A percentile compares a stretch with the other conserved stretches of the same genome.
phyloP scores from a whole-genome alignment of 805 yeast species.

The Wickerhamiella dianesei region DNA sequence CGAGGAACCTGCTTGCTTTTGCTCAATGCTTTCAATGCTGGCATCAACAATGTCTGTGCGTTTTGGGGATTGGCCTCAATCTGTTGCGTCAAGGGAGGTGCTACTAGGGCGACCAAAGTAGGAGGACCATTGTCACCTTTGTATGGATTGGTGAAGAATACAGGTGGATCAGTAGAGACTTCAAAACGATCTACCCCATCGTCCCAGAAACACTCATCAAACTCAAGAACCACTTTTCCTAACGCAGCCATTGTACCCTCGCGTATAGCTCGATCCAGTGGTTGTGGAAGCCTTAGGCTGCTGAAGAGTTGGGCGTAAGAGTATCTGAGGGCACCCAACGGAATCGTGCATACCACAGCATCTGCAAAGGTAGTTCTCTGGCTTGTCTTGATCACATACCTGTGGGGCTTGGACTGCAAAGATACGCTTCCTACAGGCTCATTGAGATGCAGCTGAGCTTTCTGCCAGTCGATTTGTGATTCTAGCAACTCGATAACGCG shows the following conservation, averaged over 20 bases:
- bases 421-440: constrained; percentile 32
- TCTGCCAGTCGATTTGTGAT: constrained; percentile 26
- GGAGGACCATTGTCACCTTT: constrained; percentile 32
- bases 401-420: no score
- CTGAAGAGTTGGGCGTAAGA: constrained; percentile 28
- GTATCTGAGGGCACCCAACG: constrained; percentile 49
- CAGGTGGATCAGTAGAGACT: constrained; percentile 44
- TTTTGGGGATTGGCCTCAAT: constrained; percentile 34
- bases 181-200: constrained; percentile 36
- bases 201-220: constrained; percentile 47
- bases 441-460: constrained; percentile 28
- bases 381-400: no score
- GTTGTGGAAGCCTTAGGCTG: constrained; percentile 39
- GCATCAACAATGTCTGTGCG: constrained; percentile 48
- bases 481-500: constrained; percentile 34
- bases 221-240: constrained; percentile 62
- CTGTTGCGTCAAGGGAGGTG: constrained; percentile 55
- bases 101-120: constrained; percentile 47
- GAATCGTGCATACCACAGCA: constrained; percentile 56
- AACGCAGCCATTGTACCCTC: constrained; percentile 48
- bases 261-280: constrained; percentile 28
- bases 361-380: constrained; percentile 32
- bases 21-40: constrained; percentile 29
- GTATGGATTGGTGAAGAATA: constrained; percentile 45
- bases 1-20: constrained; percentile 23